Evolutionary conservation across 306 rosid genomes (phyloP), one percentile per base, ranked within the genome.

Genomic region (Trichosanthes cucumerina): DNA sequence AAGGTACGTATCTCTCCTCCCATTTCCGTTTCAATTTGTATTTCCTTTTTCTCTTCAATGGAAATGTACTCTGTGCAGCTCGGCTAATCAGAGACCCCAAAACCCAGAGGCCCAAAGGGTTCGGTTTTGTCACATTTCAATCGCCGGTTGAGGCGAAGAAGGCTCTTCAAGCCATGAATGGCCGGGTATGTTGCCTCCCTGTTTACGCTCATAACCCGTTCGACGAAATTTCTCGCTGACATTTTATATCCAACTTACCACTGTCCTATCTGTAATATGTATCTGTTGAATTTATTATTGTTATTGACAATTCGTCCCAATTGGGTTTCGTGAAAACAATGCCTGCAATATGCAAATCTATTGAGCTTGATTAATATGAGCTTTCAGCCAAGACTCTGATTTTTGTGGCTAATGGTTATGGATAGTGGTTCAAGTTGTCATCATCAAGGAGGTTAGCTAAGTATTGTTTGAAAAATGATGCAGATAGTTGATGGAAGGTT

Each of bases 101-200:
- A 72, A 91, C 97, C 38, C 58, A 19, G 36, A 90, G 98, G 78
- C 90, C 96, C 36, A 93, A 91, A 88, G 97, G 98, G n/a, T 91
- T 89, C 62, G 98, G 93, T 38, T 93, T 93, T 79, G 94, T 93
- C 14, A 78, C 93, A 9, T 93, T 70, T 66, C 28, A 89, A 28
- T 81, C 93, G 10, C 86, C 84, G 80, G 81, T 41, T 38, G 90
- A 89, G 47, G 98, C 96, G 7, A 79, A 81, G 71, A 93, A 89
- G 73, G 98, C 98, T 78, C 4, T 86, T 57, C 85, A 90, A 72
- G 83, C 89, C 81, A 81, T 93, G 93, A 83, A 91, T 84, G 98
- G 93, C 83, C 81, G 90, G 93, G 98, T 93, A 91, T 78, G n/a
- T 57, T 14, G 49, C 46, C 82, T 28, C 69, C 12, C 43, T 65